Evolutionary conservation across 2,329 filamentous ascomycete genomes (phyloP), one percentile per base, ranked within the genome.

Genomic region (Botrytis fragariae): DNA sequence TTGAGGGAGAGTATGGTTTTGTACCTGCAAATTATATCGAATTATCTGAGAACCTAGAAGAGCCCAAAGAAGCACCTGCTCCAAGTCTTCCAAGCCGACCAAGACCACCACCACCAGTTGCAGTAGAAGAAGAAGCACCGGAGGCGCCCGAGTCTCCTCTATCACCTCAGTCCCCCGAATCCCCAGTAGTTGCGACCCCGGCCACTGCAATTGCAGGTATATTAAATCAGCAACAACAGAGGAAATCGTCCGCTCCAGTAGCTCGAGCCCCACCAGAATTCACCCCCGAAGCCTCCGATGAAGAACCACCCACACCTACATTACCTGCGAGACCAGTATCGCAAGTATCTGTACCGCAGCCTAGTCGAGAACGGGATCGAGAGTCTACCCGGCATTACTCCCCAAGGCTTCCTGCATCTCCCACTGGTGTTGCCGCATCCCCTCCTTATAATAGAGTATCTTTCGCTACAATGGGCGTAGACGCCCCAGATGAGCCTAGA

Each of bases 21-120:
- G 96, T 93, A 71, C 96, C 96, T 5, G 89, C 95, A 74, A 99
- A 98, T 83, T 99, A 99, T 82, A 97, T 98, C 77, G 94, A 98
- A 77, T 83, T 93, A 69, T 80, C 83, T 44, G 83, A 82, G 67
- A 83, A 83, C n/a, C 32, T 57, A 79, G 81, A 64, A 83, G 81
- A 76, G 83, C 22, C 32, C 25, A 75, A 77, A 51, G 76, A 77
- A 72, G 78, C 76, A 74, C 78, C 73, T 78, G 81, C 77, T 76
- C 81, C 78, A 80, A 81, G 74, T 79, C 83, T 70, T 75, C 81
- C 68, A 76, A 77, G 75, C 69, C 82, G 61, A 77, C 85, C 32
- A 84, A 60, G 59, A 29, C 65, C 71, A 39, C 54, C 71, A 39
- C 54, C 65, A 79, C 82, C 67, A 35, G 74, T 74, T 59, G 73